Conservation (phyloP, 1,139 yeast species). For the Pichia sp. region DNA sequence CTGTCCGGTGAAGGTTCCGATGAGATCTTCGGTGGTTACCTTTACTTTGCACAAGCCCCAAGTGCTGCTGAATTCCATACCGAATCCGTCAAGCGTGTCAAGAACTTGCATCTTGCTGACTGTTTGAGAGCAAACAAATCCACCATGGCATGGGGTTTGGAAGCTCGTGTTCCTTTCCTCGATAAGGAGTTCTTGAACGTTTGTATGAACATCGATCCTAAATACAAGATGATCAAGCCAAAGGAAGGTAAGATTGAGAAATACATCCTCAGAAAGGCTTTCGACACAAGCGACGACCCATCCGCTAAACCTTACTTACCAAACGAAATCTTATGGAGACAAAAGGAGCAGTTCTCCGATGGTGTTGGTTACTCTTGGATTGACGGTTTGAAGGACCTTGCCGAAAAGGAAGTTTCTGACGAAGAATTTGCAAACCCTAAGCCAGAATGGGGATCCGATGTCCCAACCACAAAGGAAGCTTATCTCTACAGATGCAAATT, state of each 20-base stretch:
- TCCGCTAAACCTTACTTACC: slow-evolving; percentile 80
- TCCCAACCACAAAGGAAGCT: slow-evolving; percentile 97
- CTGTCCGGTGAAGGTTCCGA: slow-evolving; percentile 98
- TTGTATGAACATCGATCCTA: slow-evolving; percentile 92
- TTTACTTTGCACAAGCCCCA: slow-evolving; percentile 97
- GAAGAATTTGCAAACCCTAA: slow-evolving; percentile 87
- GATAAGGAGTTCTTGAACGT: slow-evolving; percentile 89
- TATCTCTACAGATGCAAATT: slow-evolving; percentile 98
- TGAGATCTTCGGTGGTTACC: slow-evolving; percentile 97
- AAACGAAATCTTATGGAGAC: slow-evolving; percentile 96
- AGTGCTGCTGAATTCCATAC: slow-evolving; percentile 85
- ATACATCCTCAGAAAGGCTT: slow-evolving; percentile 93
- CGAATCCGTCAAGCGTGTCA: slow-evolving; percentile 92
- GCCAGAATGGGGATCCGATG: slow-evolving; percentile 92
- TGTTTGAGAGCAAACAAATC: slow-evolving; percentile 99
- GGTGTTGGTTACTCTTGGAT: slow-evolving; percentile 99
- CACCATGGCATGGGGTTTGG: slow-evolving; percentile 99
- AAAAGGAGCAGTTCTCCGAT: slow-evolving; percentile 98
- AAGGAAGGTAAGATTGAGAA: slow-evolving; percentile 79
- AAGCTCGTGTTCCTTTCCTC: slow-evolving; percentile 98
- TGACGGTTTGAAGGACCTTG: slow-evolving; percentile 93
- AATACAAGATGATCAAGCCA: slow-evolving; percentile 77
- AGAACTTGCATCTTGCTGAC: slow-evolving; percentile 95
- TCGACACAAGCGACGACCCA: slow-evolving; percentile 79
- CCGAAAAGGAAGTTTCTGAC: slow-evolving; percentile 79